Base-by-base conservation (phyloP, 2,329 filamentous ascomycete genomes). In the Hypoxylon rubiginosum region DNA sequence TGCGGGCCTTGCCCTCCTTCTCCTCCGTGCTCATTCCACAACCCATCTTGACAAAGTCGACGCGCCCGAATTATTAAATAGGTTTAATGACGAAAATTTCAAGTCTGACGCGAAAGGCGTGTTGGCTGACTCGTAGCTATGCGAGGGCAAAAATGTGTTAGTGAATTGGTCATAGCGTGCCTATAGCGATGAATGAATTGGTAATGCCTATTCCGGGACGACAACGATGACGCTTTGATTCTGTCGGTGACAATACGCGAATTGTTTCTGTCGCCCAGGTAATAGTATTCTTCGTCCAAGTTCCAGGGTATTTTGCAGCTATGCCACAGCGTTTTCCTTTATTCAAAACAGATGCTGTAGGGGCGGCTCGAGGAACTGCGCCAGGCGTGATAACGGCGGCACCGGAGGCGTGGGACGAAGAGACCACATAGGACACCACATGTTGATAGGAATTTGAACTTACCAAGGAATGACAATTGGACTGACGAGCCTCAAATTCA, bases 11-110 rank as follows among this genome's bases (percentile, higher is more conserved):
- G 85, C 96, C 95, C 94, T 98, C 96, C 91, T 97, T 97, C 85
- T 98, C 96, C 86, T 98, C 96, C 79, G 96, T 97, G 82, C 95
- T 98, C 93, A 97, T 97, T 84, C 95, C 95, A 83, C 96, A 99
- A 90, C 96, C 96, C 96, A 99, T 99, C 77, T 86, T 94, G 91
- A 80, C 85, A 82, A 81, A 67, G 73, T 66, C 15, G 48, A 58
- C 36, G 46, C 58, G 58, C 19, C 58, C 62, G 43, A 65, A 55
- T 32, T 57, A 62, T 53, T 67, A 66, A 60, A 55, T 28, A 24
- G 58, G 45, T 64, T 55, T 53, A 58, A 39, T 62, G 58, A 55
- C 36, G 39, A 46, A 64, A 43, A 39, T 10, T 15, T 48, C 32
- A 65, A 30, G 32, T 34, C 28, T 55, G 58, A 66, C 62, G 62